Evolutionary conservation across 768 basidiomycete genomes (phyloP), one percentile per base, ranked within the genome.

Genomic region (Suillus subalutaceus): DNA sequence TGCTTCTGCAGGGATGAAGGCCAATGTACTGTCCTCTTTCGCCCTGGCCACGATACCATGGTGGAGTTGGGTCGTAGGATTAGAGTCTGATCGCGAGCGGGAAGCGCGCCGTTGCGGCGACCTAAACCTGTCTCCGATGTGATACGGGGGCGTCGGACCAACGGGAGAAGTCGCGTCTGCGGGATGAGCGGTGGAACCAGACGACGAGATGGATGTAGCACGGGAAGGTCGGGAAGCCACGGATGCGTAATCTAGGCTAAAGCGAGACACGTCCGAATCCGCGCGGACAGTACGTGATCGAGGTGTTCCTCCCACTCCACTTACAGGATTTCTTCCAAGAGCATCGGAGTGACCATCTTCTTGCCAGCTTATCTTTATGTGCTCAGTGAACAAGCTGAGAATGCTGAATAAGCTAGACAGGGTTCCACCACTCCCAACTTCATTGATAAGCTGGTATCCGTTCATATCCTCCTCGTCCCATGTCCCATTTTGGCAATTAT

Each of bases 1-100:
- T 5, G 97, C 97, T 76, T 98, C 96, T 2, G 97, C 97, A 32
- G 97, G 97, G 64, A 99, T 99, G 12, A 99, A 97, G n/a, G 97
- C 97, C 23, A 99, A 81, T 2, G 97, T 99, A 6, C 93, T 93
- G 72, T 99, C 97, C 63, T 93, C 92, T 6, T 91, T 90, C 8
- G 97, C 97, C 44, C 97, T 85, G n/a, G 96, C 96, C 26, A 99
- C 88, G 6, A 92, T 88, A 6, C 92, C 92, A 71, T 88, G 86
- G 71, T 87, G 86, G 53, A 82, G 72, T 56, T 82, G 80, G 53
- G 71, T 66, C 40, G 63, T 71, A 1, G 64, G 71, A 38, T 63
- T 62, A 12, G 74, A 79, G 23, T 73, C 71, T 35, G 76, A 76
- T 50, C 23, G 73, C 20, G 65, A 67, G 30, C 67, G 74, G 20